These are phyloP conservation scores for Colletotrichum sublineola DNA, from an alignment of 2,329 filamentous ascomycete genomes.

Conservation along the genomic window DNA sequence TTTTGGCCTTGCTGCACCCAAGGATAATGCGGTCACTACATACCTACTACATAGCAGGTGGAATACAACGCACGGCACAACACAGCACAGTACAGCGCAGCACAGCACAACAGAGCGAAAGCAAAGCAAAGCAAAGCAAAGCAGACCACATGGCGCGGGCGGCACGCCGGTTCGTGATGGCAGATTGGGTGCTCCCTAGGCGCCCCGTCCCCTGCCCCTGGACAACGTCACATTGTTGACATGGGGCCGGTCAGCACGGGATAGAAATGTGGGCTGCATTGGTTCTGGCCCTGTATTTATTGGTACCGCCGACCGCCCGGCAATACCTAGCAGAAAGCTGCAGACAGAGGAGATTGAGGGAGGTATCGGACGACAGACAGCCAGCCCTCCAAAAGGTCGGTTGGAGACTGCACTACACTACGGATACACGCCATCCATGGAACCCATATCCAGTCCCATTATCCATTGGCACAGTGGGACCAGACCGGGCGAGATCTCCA, in stretches of 20 bases:
- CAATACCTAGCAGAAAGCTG: not conserved
- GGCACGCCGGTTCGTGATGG: conserved; percentile 15
- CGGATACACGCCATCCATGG: not conserved
- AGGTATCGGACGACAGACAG: not conserved
- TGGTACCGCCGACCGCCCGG: not conserved
- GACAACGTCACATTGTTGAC: not conserved
- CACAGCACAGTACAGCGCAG: not conserved
- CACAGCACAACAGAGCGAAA: too few species aligned
- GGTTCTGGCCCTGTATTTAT: not conserved
- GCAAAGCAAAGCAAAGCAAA: not conserved
- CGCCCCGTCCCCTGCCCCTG: not conserved
- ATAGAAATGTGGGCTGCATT: not conserved
- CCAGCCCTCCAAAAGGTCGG: conserved; percentile 10
- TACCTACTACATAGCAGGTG: not conserved
- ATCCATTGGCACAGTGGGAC: conserved; percentile 23
- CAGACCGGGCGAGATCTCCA: conserved; percentile 30
- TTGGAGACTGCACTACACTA: not conserved
- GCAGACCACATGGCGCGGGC: not conserved
- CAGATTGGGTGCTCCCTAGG: conserved; percentile 9
- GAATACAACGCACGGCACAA: not conserved
- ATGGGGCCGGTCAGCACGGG: not conserved
- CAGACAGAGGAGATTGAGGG: not conserved
- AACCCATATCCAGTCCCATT: conserved; percentile 1
- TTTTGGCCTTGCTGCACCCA: conserved; percentile 24
- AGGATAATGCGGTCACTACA: conserved; percentile 13